Evolutionary conservation across 2,329 filamentous ascomycete genomes (phyloP).

Genomic region (Phaeosphaeria sp.): DNA sequence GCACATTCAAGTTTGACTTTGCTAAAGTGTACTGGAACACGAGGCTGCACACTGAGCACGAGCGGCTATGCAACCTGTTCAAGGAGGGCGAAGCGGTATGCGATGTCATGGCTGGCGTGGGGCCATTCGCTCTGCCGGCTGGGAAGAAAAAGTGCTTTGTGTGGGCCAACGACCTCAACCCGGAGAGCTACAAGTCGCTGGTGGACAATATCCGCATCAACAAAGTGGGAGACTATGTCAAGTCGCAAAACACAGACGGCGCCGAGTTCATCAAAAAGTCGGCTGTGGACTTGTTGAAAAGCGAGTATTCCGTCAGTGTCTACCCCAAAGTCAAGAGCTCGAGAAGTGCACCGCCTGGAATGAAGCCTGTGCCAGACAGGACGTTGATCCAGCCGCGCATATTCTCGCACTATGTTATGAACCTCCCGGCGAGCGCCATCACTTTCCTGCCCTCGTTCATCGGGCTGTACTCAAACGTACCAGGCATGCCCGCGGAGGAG

Average conservation of each 20-base stretch:
- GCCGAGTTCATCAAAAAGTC: conserved; percentile 77
- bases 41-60: conserved; percentile 87
- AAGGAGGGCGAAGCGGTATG: conserved; percentile 85
- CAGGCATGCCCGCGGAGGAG: conserved; percentile 26
- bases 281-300: conserved; percentile 62
- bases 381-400: conserved; percentile 67
- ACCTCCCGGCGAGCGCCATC: conserved; percentile 88
- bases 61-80: conserved; percentile 77
- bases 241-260: conserved; percentile 82
- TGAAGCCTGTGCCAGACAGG: conserved; percentile 42
- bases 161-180: conserved; percentile 97
- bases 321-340: conserved; percentile 43
- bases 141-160: conserved; percentile 91
- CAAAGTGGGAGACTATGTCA: conserved; percentile 77
- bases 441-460: conserved; percentile 80
- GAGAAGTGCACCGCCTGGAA: conserved; percentile 25
- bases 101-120: conserved; percentile 97
- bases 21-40: conserved; percentile 98
- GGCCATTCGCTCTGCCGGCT: conserved; percentile 90
- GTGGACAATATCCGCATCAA: conserved; percentile 74
- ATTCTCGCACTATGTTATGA: conserved; percentile 97
- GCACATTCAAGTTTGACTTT: conserved; percentile 92
- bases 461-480: conserved; percentile 75
- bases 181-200: conserved; percentile 80
- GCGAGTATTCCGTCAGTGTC: conserved; percentile 59